Base-by-base conservation (phyloP, 768 basidiomycete genomes). In the Trametes elegans region DNA sequence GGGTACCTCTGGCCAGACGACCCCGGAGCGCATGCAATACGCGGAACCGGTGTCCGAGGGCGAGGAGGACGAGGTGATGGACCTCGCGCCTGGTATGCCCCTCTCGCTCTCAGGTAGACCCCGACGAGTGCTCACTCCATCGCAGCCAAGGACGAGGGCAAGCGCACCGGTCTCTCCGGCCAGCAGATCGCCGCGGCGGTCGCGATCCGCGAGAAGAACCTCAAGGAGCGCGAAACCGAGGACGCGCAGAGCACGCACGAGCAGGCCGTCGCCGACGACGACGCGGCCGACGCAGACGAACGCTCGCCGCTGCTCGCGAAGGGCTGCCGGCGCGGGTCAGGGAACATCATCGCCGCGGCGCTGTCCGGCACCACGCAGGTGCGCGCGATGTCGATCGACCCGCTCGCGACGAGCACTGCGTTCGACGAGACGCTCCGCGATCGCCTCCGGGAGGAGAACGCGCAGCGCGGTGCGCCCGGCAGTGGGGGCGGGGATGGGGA, bases 11-110 rank as follows among this genome's bases (percentile, higher is more conserved):
- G 74, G 77, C 21, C 76, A 76, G 11, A 66, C 73, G 3, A 70
- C 70, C 3, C 72, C 76, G 13, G 72, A 76, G n/a, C 52, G 68
- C 60, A 59, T 45, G 5, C 66, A 57, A 7, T 98, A 98, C 65
- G 77, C 82, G 23, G 97, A 99, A 65, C 97, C 97, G 1, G 74
- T 94, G 10, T 97, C 94, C 0, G 97, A 98, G 69, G 97, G 93
- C 32, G 96, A 99, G 68, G 90, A 91, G 10, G 95, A 93, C 54
- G 89, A 93, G 62, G 85, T 78, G 24, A 79, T 82, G 65, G 79
- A 81, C 44, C 63, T 85, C 21, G 76, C 76, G 0, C 83, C 89
- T 16, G 89, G 62, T 66, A 48, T n/a, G 59, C 29, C n/a, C 13
- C 14, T 10, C 5, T 11, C 16, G 18, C 7, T 2, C 26, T 28